phyloP scores from a whole-genome alignment of 2,329 filamentous ascomycete species.

The Neopestalotiopsis rosae region DNA sequence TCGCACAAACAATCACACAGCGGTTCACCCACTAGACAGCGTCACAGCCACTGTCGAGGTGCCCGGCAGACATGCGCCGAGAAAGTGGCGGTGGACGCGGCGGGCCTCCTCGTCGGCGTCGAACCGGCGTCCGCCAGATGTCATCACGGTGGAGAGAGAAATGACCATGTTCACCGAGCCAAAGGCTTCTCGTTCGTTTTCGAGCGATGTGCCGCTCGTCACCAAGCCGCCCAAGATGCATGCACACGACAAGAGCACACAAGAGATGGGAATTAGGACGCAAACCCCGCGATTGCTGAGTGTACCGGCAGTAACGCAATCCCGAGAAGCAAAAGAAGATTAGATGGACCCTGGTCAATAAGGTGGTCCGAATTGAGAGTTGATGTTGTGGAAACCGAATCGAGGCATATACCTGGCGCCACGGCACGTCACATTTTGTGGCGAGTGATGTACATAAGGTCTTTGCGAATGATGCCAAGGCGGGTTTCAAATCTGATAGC shows the following conservation, averaged over 20 bases:
- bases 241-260: background rate
- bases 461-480: no score
- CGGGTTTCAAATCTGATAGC: no score
- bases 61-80: background rate
- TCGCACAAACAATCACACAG: background rate
- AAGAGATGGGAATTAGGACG: background rate
- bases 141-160: slow-evolving; percentile 5
- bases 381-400: no score
- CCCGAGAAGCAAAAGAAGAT: background rate
- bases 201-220: background rate
- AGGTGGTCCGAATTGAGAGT: background rate
- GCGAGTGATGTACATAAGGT: no score
- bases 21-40: background rate
- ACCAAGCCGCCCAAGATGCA: background rate
- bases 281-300: background rate
- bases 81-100: slow-evolving; percentile 1
- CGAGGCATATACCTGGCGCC: no score
- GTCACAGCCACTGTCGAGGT: slow-evolving; percentile 1
- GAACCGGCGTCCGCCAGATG: background rate
- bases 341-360: background rate
- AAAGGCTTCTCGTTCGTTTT: background rate
- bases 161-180: slow-evolving; percentile 6
- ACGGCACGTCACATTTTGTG: no score
- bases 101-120: background rate
- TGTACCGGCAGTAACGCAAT: background rate